Base-by-base conservation (phyloP, 225 moss, liverwort and hornwort species). In the Ulota crispa region DNA sequence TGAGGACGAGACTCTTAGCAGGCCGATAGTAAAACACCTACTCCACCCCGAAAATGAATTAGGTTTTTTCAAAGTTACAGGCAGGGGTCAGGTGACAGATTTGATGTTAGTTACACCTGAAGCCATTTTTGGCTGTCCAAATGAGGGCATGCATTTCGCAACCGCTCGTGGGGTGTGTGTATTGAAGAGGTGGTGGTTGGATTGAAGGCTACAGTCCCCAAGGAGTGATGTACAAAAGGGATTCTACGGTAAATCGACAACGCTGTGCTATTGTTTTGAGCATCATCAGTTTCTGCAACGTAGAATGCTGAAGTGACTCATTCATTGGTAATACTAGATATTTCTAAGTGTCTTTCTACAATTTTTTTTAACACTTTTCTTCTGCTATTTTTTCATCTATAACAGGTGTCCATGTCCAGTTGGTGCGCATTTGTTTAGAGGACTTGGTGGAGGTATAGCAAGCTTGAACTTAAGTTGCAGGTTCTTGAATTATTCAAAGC, bases 41-140 rank as follows among this genome's bases (percentile, higher is more conserved):
- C 37, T 60, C 57, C 32, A 47, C 50, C 39, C 50, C 50, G 19
- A 62, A 67, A 69, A 73, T 74, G 45, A 73, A 78, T 78, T 28
- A 62, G 37, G 80, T 55, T 37, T 23, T 73, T 27, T 37, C 21
- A 42, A 1, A 27, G 2, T 31, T 77, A 47, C 74, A n/a, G 34
- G 45, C 75, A 64, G 69, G 28, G 68, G 47, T 81, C 68, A 78
- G 34, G 27, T 70, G 64, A 68, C 64, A 28, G 37, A 23, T 31
- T 75, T 65, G 27, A 64, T 75, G 65, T 82, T 75, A n/a, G 37
- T 73, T 16, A 63, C 42, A 65, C 57, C 55, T 52, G 37, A 59
- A 60, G 42, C 26, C 64, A 75, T 75, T 84, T 69, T 84, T 50
- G 2, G 75, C 70, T 41, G 64, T 31, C 65, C 81, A 65, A 70